phyloP scores from a whole-genome alignment of 1,284 basidiomycete species.

The Xerocomus nothofagi region DNA sequence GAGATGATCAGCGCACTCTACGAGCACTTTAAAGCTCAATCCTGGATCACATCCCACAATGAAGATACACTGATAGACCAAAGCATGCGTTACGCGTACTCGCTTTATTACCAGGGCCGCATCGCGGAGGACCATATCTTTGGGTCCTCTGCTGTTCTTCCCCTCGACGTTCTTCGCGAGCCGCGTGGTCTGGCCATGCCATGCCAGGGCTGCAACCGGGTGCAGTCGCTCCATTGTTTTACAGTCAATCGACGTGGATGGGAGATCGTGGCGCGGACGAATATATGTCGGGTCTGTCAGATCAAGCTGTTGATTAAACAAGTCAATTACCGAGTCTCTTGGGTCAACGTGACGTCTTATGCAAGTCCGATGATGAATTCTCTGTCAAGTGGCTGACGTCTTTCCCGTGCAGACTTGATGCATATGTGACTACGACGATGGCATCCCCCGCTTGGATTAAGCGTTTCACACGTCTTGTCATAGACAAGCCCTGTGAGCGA shows the following conservation, averaged over 20 bases:
- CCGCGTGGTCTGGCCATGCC: slow-evolving; percentile 26
- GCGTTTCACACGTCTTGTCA: neutral
- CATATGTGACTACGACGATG: neutral
- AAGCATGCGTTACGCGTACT: slow-evolving; percentile 32
- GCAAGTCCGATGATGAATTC: slow-evolving; percentile 8
- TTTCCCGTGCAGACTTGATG: slow-evolving; percentile 10
- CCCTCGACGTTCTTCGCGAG: slow-evolving; percentile 30
- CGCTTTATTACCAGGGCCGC: slow-evolving; percentile 29
- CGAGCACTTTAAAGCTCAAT: slow-evolving; percentile 33
- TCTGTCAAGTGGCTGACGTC: slow-evolving; percentile 11
- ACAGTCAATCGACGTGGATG: slow-evolving; percentile 12
- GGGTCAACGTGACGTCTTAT: slow-evolving; percentile 20
- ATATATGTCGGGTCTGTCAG: slow-evolving; percentile 32
- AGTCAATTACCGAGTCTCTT: slow-evolving; percentile 21
- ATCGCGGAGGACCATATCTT: slow-evolving; percentile 26
- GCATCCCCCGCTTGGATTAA: neutral
- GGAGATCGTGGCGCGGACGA: slow-evolving; percentile 26
- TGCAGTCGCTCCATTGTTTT: slow-evolving; percentile 32
- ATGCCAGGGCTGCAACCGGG: slow-evolving; percentile 27
- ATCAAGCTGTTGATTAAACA: slow-evolving; percentile 34
- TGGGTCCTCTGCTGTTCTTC: slow-evolving; percentile 25
- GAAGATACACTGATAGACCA: slow-evolving; percentile 19
- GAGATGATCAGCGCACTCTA: slow-evolving; percentile 40
- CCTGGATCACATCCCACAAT: slow-evolving; percentile 32
- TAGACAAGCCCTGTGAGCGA: slow-evolving; percentile 1